These are phyloP conservation scores for Termitomyces sp. DNA, from an alignment of 768 basidiomycete genomes.

Conservation along the genomic window DNA sequence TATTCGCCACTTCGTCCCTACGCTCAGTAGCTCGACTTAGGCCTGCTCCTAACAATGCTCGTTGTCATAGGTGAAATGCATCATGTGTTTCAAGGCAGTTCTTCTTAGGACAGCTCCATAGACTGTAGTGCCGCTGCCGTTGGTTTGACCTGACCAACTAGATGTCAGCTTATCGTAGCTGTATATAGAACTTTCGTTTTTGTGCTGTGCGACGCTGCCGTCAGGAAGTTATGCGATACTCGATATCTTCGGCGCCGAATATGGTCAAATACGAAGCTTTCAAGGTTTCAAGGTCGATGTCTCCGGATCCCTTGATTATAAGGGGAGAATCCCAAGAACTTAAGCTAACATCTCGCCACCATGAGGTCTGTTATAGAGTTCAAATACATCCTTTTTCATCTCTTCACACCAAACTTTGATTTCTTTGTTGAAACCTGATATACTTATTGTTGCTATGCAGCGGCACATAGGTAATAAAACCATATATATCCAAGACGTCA, in stretches of 20 bases:
- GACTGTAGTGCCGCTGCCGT: neutral
- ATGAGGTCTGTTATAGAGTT: neutral
- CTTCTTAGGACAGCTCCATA: neutral
- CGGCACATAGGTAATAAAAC: neutral
- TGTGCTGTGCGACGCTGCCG: neutral
- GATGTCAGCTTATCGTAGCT: neutral
- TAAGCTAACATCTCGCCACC: neutral
- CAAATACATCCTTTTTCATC: neutral
- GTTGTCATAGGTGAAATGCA: neutral
- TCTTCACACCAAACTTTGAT: neutral
- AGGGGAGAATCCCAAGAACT: neutral
- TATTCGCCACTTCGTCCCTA: constrained; percentile 60
- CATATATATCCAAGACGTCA: neutral
- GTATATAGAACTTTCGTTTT: neutral
- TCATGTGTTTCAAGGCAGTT: neutral
- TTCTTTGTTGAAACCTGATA: neutral
- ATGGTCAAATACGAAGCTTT: neutral
- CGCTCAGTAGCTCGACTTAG: constrained; percentile 25
- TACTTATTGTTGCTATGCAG: neutral
- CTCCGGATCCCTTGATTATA: neutral
- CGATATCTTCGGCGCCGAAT: neutral
- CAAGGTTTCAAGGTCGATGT: neutral
- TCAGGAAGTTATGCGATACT: neutral
- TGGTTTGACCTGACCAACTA: neutral
- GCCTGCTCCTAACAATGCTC: neutral